Evolutionary conservation across 495 filamentous ascomycete genomes (phyloP).

Genomic region (Articulospora tetracladia): DNA sequence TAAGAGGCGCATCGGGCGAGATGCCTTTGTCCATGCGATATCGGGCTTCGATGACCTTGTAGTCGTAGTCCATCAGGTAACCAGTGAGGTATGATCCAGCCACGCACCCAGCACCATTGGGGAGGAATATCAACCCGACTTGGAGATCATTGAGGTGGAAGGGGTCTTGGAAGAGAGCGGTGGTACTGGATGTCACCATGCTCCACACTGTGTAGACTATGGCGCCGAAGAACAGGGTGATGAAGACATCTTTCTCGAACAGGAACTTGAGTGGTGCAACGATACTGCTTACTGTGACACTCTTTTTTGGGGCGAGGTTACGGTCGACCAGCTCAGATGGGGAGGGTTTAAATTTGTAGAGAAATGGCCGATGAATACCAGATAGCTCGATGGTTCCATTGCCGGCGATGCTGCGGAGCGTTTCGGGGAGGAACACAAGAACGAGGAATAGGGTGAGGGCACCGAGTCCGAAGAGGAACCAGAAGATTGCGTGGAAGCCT

Average conservation of each 20-base stretch:
- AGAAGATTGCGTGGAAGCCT: constrained; percentile 56
- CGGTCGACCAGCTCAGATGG: background rate
- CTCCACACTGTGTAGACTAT: constrained; percentile 53
- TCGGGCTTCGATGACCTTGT: constrained; percentile 31
- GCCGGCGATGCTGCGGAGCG: constrained; percentile 45
- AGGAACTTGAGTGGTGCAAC: constrained; percentile 14
- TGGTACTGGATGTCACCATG: constrained; percentile 53
- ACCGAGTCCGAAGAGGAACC: constrained; percentile 47
- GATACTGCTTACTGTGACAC: constrained; percentile 4
- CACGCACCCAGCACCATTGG: constrained; percentile 61
- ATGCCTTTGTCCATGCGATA: constrained; percentile 11
- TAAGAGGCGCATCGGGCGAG: background rate
- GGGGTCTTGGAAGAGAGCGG: constrained; percentile 49
- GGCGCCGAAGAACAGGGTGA: constrained; percentile 44
- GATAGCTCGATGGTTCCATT: constrained; percentile 38
- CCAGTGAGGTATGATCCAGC: constrained; percentile 62
- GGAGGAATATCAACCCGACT: constrained; percentile 57
- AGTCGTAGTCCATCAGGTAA: constrained; percentile 52
- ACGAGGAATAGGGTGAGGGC: constrained; percentile 39
- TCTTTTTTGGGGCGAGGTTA: constrained; percentile 4
- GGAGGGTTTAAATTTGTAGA: constrained; percentile 10
- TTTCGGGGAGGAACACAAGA: constrained; percentile 48
- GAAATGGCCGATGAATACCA: constrained; percentile 12
- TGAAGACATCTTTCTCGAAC: constrained; percentile 19
- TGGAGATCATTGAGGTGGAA: constrained; percentile 62